Percentiles rank a stretch among this genome's conserved stretches.
These are phyloP conservation scores for Pseudogymnoascus sp. DNA, from an alignment of 2,329 filamentous ascomycete genomes.

Conservation along the genomic window DNA sequence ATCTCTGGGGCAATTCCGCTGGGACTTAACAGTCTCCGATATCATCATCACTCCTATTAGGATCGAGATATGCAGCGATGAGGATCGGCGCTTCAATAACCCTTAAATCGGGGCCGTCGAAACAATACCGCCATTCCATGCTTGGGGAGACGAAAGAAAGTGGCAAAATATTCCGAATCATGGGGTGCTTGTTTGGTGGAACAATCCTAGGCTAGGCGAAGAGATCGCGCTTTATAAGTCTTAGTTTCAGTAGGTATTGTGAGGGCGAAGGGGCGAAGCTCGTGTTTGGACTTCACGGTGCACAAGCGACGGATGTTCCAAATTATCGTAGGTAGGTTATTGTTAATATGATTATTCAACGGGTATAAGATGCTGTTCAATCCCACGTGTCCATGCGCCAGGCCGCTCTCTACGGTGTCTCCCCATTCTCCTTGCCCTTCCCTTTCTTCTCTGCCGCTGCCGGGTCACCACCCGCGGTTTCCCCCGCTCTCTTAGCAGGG, in stretches of 20 bases:
- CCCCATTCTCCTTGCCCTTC: neutral
- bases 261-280: neutral
- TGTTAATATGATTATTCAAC: neutral
- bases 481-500: neutral
- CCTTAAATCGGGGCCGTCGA: neutral
- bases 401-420: neutral
- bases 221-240: neutral
- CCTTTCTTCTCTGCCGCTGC: neutral
- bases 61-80: neutral
- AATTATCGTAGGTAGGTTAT: neutral
- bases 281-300: neutral
- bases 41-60: neutral
- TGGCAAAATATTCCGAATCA: neutral
- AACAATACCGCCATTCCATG: neutral
- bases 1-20: neutral
- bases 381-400: neutral
- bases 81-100: neutral
- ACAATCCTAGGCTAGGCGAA: neutral
- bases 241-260: neutral
- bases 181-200: neutral
- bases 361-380: constrained; percentile 6
- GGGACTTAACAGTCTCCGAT: neutral
- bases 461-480: neutral
- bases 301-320: neutral
- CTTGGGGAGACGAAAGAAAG: neutral